Evolutionary conservation across 768 basidiomycete genomes (phyloP).

Genomic region (Sutorius australiensis): DNA sequence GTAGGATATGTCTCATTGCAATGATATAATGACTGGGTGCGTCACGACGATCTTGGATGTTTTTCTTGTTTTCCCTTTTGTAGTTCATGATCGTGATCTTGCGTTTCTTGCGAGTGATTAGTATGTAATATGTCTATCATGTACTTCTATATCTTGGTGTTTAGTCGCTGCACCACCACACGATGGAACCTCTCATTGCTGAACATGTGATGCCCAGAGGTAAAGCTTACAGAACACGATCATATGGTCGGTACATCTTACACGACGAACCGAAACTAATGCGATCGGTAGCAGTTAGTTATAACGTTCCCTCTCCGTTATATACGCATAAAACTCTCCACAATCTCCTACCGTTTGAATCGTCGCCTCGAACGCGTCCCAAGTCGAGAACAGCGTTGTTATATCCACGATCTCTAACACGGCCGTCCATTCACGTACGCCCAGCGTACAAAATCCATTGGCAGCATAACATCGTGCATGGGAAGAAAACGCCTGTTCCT

Average conservation of each 20-base stretch:
- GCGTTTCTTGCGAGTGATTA: too few relatives aligned
- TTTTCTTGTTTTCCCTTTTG: neutral
- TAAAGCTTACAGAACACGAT: too few relatives aligned
- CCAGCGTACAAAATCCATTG: constrained; percentile 41
- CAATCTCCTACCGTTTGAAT: constrained; percentile 9
- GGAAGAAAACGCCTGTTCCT: constrained; percentile 38
- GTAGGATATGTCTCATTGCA: neutral
- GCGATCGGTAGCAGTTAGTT: neutral
- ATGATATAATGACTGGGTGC: neutral
- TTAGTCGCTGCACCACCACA: too few relatives aligned
- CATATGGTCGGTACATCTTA: too few relatives aligned
- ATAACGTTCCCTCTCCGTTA: constrained; percentile 11
- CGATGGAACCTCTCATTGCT: too few relatives aligned
- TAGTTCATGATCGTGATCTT: too few relatives aligned
- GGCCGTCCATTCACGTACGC: constrained; percentile 34
- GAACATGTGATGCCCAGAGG: too few relatives aligned
- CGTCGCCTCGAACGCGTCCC: constrained; percentile 13
- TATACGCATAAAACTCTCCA: constrained; percentile 10
- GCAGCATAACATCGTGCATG: constrained; percentile 40
- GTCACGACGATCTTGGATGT: neutral
- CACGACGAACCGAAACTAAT: neutral
- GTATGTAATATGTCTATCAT: too few relatives aligned
- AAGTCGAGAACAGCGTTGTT: constrained; percentile 11
- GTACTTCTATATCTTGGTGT: too few relatives aligned
- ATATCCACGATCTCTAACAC: constrained; percentile 33